Percentiles rank a stretch among this genome's conserved stretches.
These are phyloP conservation scores for Aspergillus hiratsukae DNA, from an alignment of 2,329 filamentous ascomycete species.

Conservation along the genomic window DNA sequence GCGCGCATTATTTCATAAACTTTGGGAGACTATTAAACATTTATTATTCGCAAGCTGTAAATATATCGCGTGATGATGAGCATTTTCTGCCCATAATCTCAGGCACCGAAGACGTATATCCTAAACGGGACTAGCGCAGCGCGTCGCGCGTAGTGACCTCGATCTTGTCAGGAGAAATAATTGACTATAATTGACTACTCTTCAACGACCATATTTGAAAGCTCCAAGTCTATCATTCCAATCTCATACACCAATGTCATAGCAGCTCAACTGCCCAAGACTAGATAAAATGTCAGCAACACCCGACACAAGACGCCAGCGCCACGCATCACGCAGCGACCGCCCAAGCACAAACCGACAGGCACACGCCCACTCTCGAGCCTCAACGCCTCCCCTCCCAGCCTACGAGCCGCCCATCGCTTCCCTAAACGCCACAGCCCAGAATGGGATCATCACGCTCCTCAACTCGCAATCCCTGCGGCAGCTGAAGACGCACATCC, in stretches of 20 bases:
- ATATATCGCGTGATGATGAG: not conserved
- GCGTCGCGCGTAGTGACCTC: constrained; percentile 22
- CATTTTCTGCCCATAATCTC: constrained; percentile 1
- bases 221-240: not conserved
- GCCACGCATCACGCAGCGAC: not conserved
- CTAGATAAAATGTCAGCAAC: not conserved
- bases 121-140: constrained; percentile 29
- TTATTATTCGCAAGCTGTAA: not conserved
- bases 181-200: too few species aligned
- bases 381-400: constrained; percentile 32
- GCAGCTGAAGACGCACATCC: constrained; percentile 47
- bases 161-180: constrained; percentile 4
- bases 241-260: not conserved
- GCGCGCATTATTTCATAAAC: not conserved
- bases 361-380: not conserved
- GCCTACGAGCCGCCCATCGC: constrained; percentile 51
- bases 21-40: not conserved
- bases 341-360: constrained; percentile 3
- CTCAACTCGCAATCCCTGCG: constrained; percentile 38
- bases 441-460: constrained; percentile 45
- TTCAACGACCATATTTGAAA: not conserved
- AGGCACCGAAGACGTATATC: constrained; percentile 15
- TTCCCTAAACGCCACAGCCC: constrained; percentile 46
- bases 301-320: not conserved
- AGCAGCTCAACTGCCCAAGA: not conserved